Percentiles rank a stretch among this genome's conserved stretches.
phyloP scores from a whole-genome alignment of 371 early-diverging fungal species.

The Mucor irregularis region DNA sequence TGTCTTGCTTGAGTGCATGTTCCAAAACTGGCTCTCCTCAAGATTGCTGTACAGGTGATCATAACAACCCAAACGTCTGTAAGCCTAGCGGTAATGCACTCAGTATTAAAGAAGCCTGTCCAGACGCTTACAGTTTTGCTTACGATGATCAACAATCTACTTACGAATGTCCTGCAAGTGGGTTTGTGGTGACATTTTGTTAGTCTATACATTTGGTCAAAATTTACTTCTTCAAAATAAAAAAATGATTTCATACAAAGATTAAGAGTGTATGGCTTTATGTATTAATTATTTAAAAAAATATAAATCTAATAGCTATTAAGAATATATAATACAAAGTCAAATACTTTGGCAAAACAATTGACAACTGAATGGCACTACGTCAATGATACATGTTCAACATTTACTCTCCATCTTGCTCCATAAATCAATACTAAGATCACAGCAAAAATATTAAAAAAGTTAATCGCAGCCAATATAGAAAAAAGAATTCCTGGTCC shows the following conservation, averaged over 20 bases:
- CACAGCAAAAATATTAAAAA: slow-evolving; percentile 20
- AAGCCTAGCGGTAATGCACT: slow-evolving; percentile 20
- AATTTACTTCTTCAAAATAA: not conserved
- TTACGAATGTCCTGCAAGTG: slow-evolving; percentile 13
- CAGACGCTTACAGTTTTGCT: slow-evolving; percentile 40
- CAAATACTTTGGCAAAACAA: too few relatives aligned
- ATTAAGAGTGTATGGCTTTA: too few relatives aligned
- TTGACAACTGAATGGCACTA: too few relatives aligned
- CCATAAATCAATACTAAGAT: slow-evolving; percentile 22
- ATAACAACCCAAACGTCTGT: slow-evolving; percentile 32
- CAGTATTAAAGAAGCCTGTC: slow-evolving; percentile 34
- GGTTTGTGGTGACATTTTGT: slow-evolving; percentile 20
- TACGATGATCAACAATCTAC: slow-evolving; percentile 29
- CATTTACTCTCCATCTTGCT: slow-evolving; percentile 20
- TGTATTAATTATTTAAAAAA: too few relatives aligned
- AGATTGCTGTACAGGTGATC: slow-evolving; percentile 35
- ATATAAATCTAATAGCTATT: too few relatives aligned
- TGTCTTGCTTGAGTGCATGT: slow-evolving; percentile 40
- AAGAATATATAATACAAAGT: too few relatives aligned
- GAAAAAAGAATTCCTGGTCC: slow-evolving; percentile 30
- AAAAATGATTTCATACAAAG: too few relatives aligned
- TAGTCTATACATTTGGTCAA: not conserved
- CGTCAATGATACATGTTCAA: slow-evolving; percentile 6
- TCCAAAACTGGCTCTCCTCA: slow-evolving; percentile 21
- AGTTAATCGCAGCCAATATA: slow-evolving; percentile 26